Conservation (phyloP, 768 basidiomycete species). For the Imleria badia region DNA sequence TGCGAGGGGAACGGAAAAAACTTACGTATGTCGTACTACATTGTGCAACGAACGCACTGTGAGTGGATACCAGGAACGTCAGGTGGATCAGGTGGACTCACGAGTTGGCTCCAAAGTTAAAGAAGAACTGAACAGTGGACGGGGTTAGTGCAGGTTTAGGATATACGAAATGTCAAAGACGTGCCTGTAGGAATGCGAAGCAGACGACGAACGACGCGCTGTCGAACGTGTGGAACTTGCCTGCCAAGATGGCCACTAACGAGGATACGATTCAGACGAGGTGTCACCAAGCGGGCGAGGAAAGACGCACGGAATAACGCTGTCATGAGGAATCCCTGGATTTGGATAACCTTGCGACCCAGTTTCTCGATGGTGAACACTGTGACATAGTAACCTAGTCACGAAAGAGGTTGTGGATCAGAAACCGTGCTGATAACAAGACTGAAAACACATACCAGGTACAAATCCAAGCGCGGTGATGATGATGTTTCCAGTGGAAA, state of each 20-base stretch:
- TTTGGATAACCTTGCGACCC: constrained; percentile 73
- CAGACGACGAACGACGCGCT: constrained; percentile 65
- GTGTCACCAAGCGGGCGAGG: not conserved
- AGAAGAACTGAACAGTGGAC: constrained; percentile 56
- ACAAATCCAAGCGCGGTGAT: constrained; percentile 76
- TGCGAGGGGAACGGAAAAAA: not conserved
- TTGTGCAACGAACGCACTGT: not conserved
- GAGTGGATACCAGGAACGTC: not conserved
- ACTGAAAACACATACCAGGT: constrained; percentile 46
- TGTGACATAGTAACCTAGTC: constrained; percentile 64
- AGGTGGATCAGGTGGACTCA: constrained; percentile 28
- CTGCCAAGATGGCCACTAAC: constrained; percentile 67
- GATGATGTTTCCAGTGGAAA: constrained; percentile 67
- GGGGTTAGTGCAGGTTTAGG: not conserved
- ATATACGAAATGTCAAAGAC: not conserved
- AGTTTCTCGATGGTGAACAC: constrained; percentile 70
- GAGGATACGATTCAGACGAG: not conserved
- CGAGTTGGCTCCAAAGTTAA: constrained; percentile 79
- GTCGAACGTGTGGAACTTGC: constrained; percentile 55
- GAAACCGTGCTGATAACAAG: not conserved
- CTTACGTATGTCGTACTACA: constrained; percentile 53
- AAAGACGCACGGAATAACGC: constrained; percentile 57
- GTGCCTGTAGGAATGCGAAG: constrained; percentile 66
- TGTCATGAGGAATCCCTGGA: constrained; percentile 71
- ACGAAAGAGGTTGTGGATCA: not conserved